Base-by-base conservation (phyloP, 495 filamentous ascomycete genomes). In the Daldinia loculata region DNA sequence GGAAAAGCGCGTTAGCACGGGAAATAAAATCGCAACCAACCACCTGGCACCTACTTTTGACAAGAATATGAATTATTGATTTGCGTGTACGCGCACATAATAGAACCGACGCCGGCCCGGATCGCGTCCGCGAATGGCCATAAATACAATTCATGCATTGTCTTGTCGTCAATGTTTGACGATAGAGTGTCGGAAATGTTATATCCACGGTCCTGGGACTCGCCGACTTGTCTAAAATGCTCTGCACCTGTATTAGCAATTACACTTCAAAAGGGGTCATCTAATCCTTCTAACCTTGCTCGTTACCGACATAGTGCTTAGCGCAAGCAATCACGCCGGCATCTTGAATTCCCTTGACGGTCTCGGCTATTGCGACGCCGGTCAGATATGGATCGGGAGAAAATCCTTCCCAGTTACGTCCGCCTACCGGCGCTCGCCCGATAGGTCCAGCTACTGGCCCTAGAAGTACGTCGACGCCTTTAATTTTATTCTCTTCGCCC, bases 61-160 rank as follows among this genome's bases (percentile, higher is more conserved):
- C 93, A 97, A 8, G 85, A 85, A 77, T 95, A 92, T 38, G 89
- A 93, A 78, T 93, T 93, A 80, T 97, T 97, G 76, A 96, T 84
- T 67, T 95, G 92, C 61, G 95, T 90, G 85, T 98, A 98, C 12
- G 91, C 92, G 82, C 95, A 98, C 95, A 99, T 98, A 69, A 97
- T 75, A 14, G 92, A 87, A 27, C 92, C 94, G 6, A 94, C 92
- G 41, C 92, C 93, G 41, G 78, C 82, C 30, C 78, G 74, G 38
- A 83, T 74, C 34, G 83, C 81, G 64, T 83, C 80, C 0, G 66
- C 80, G 74, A 74, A 86, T 43, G 72, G 81, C 88, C 95, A 99
- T 11, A 97, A 84, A 76, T 99, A 99, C 38, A 95, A 75, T 79
- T 99, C 95, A 79, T 99, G 95, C 88, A 99, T 87, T 3, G 95